phyloP scores from a whole-genome alignment of 129 eudicot genomes.

The Cynara cardunculus region DNA sequence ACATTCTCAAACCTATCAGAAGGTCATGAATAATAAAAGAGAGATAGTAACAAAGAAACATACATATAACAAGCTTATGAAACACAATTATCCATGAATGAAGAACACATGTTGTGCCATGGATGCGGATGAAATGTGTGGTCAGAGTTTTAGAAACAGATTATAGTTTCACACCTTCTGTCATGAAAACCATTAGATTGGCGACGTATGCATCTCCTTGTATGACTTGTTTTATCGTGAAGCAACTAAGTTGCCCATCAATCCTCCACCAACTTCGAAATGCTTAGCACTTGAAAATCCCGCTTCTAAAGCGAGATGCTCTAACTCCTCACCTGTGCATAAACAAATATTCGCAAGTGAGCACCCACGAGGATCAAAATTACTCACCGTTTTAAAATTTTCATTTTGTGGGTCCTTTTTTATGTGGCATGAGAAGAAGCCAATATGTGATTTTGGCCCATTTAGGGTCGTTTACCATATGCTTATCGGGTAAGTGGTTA shows the following conservation, averaged over 20 bases:
- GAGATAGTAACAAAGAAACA: not conserved
- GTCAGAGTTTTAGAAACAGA: not conserved
- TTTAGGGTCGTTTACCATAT: no score
- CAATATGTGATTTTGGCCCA: not conserved
- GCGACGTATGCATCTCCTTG: not conserved
- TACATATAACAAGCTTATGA: conserved; percentile 11
- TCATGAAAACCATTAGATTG: not conserved
- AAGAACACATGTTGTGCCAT: not conserved
- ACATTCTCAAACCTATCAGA: not conserved
- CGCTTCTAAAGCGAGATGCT: conserved; percentile 62
- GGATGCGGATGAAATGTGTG: no score
- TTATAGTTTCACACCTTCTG: not conserved
- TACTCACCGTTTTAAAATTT: not conserved
- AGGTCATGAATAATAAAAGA: not conserved
- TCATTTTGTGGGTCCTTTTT: not conserved
- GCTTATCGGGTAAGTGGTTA: no score
- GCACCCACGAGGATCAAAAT: not conserved
- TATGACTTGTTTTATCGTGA: conserved; percentile 34
- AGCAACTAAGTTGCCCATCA: conserved; percentile 92
- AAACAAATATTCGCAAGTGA: not conserved
- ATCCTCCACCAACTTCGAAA: conserved; percentile 77
- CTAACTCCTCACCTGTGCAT: conserved; percentile 69
- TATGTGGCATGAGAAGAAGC: not conserved
- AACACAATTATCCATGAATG: conserved; percentile 1
- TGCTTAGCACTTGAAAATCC: conserved; percentile 75